These are phyloP conservation scores for Cladosporium cucumerinum DNA, from an alignment of 2,329 filamentous ascomycete genomes.

Conservation along the genomic window DNA sequence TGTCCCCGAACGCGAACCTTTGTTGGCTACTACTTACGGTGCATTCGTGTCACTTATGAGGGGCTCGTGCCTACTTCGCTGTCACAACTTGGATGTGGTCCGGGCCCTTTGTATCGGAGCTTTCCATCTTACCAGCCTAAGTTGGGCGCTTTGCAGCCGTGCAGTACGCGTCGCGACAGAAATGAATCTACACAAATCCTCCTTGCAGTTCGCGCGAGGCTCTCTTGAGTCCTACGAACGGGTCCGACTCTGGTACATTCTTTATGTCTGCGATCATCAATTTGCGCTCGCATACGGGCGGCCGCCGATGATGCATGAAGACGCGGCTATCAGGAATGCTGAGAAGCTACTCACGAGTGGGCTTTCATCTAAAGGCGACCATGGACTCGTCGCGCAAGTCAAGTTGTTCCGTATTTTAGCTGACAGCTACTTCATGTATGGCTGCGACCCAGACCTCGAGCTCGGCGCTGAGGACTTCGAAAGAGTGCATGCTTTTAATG, in stretches of 20 bases:
- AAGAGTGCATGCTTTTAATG: neutral
- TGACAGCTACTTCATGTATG: slow-evolving; percentile 6
- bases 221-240: slow-evolving; percentile 35
- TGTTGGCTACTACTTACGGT: neutral
- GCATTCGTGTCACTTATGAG: slow-evolving; percentile 1
- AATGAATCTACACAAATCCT: slow-evolving; percentile 39
- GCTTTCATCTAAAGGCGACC: neutral
- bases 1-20: neutral
- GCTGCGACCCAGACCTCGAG: neutral
- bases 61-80: neutral
- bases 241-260: slow-evolving; percentile 39
- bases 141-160: slow-evolving; percentile 40
- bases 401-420: slow-evolving; percentile 1
- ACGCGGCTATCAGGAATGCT: slow-evolving; percentile 37
- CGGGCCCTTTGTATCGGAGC: slow-evolving; percentile 40
- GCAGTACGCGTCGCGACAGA: slow-evolving; percentile 41
- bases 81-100: slow-evolving; percentile 18
- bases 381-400: slow-evolving; percentile 4
- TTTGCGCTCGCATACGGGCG: slow-evolving; percentile 42
- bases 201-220: slow-evolving; percentile 33
- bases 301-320: slow-evolving; percentile 40
- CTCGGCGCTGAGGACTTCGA: neutral
- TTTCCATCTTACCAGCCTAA: slow-evolving; percentile 41
- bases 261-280: slow-evolving; percentile 39
- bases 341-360: slow-evolving; percentile 23